Base-by-base conservation (phyloP, 106 monocot genomes). In the Allium fistulosum region DNA sequence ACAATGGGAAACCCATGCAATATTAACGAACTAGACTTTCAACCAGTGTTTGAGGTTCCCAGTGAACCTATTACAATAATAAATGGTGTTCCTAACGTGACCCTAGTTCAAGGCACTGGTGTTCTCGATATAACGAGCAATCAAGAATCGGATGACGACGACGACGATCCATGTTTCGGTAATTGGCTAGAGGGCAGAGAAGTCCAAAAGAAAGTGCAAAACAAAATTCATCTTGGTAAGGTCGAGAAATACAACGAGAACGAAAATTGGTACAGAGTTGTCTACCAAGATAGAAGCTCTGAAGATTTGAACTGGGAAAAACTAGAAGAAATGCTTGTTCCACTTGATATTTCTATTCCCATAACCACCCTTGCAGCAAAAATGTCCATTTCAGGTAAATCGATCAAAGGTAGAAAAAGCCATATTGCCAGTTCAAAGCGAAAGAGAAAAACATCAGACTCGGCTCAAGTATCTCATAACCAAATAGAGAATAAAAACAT, bases 281-380 rank as follows among this genome's bases (percentile, higher is more conserved):
- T 85, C 46, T 94, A 94, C 75, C 85, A 94, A 79, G 90, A 90
- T 75, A 87, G 90, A 14, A 85, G 90, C 69, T 67, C 61, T 59
- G 90, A 94, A 73, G 90, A 87, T 75, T 70, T 94, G 48, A 81
- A 87, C 58, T 90, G 90, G 84, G 65, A 74, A 58, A 84, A 94
- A 69, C 66, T 94, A 17, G 82, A 87, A 66, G 80, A 84, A 28
- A 61, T 87, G 26, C 63, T 94, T 58, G 15, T 85, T 26, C 87
- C 94, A 47, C 75, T 90, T 76, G 94, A 95, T 58, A 83, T 88
- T 63, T 79, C 83, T 17, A 58, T 81, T 66, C 83, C 91, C 51
- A 63, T 95, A 14, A 78, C 67, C 51, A 75, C 67, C 46, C 53
- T 95, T 49, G 79, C 80, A 69, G 59, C 70, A 16, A 53, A 71